A percentile compares a stretch with the other conserved stretches of the same genome.
Evolutionary conservation across 208 protist species (phyloP).

Genomic region (Vickermania ingenoplastis): DNA sequence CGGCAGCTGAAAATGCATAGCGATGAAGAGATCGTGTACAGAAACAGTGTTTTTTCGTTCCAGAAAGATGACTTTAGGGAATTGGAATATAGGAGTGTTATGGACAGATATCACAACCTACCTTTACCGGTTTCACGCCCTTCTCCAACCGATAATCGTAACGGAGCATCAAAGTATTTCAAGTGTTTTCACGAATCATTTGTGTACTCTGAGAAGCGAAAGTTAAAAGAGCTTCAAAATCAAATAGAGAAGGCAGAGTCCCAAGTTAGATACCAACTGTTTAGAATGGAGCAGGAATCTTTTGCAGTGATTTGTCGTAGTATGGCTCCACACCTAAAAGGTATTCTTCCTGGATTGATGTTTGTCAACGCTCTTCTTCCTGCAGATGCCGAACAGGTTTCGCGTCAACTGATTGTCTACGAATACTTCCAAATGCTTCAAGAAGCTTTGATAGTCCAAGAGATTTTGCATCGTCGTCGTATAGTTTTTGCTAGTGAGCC

Average conservation of each 20-base stretch:
- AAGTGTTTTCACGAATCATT: slow-evolving; percentile 40
- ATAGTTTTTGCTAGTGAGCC: slow-evolving; percentile 20
- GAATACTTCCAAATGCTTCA: slow-evolving; percentile 24
- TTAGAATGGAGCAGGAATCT: slow-evolving; percentile 15
- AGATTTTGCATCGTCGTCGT: slow-evolving; percentile 17
- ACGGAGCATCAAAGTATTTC: slow-evolving; percentile 14
- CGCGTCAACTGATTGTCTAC: slow-evolving; percentile 13
- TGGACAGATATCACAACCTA: not conserved
- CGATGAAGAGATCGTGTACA: not conserved
- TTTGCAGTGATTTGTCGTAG: slow-evolving; percentile 15
- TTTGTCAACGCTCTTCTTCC: slow-evolving; percentile 8
- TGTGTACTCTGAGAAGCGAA: slow-evolving; percentile 2
- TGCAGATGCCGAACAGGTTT: slow-evolving; percentile 17
- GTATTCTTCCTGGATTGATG: slow-evolving; percentile 6
- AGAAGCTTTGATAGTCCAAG: slow-evolving; percentile 15
- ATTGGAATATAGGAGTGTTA: not conserved
- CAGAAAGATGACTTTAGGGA: not conserved
- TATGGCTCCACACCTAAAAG: slow-evolving; percentile 12
- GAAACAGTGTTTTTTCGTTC: not conserved
- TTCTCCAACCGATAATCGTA: not conserved
- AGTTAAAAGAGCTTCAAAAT: slow-evolving; percentile 2
- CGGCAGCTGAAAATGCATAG: not conserved
- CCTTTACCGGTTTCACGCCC: not conserved
- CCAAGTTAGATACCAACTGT: slow-evolving; percentile 2
- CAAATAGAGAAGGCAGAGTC: not conserved